phyloP scores from a whole-genome alignment of 306 rosid genomes.

The Quercus agrifolia region DNA sequence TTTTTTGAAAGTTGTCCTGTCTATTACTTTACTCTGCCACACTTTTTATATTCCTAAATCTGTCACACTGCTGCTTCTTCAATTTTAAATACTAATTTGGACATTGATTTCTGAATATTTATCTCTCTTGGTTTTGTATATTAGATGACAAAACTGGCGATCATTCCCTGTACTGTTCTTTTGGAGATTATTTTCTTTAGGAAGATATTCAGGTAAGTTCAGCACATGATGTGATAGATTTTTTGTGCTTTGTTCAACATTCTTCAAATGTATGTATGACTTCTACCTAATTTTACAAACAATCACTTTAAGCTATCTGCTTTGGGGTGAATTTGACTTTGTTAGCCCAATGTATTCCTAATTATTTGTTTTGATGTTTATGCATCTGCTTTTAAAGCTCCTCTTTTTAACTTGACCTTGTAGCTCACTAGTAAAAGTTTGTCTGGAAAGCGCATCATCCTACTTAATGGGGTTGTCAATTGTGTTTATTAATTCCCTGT shows the following conservation, averaged over 20 bases:
- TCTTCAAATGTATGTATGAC: not conserved
- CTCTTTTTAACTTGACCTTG: not conserved
- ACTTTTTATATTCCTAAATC: not conserved
- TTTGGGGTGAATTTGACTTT: not conserved
- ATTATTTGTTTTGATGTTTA: not conserved
- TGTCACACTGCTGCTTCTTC: not conserved
- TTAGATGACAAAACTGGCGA: slow-evolving; percentile 64
- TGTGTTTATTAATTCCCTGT: not conserved
- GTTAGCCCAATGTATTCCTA: not conserved
- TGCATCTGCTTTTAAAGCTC: not conserved
- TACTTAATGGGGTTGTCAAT: not conserved
- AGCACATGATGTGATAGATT: not conserved
- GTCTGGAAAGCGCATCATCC: not conserved
- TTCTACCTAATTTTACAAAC: not conserved
- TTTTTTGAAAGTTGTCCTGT: not conserved
- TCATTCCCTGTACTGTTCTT: slow-evolving; percentile 54
- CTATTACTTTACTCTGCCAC: not conserved
- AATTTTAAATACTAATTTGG: not conserved
- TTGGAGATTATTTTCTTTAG: slow-evolving; percentile 53
- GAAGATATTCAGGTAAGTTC: slow-evolving; percentile 46
- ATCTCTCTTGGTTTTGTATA: not conserved
- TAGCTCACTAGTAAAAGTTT: not conserved
- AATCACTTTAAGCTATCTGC: not conserved
- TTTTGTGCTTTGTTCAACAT: not conserved
- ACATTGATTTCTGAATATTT: not conserved